These are phyloP conservation scores for Elaphomyces granulatus DNA, from an alignment of 495 filamentous ascomycete species.

Conservation along the genomic window DNA sequence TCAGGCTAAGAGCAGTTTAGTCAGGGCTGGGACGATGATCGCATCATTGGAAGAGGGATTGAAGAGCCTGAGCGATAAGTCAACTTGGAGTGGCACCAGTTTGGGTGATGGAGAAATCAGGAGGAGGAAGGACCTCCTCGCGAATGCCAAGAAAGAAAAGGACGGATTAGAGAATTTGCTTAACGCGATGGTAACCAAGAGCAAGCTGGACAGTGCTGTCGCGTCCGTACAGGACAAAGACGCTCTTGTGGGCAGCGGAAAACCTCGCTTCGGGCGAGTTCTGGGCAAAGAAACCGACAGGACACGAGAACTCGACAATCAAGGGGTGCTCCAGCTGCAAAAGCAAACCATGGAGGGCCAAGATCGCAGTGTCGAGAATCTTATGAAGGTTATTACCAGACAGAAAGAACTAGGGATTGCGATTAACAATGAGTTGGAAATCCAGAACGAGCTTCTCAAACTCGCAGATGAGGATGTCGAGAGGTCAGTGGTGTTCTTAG, in stretches of 20 bases:
- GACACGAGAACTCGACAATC: conserved; percentile 82
- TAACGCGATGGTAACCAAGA: conserved; percentile 52
- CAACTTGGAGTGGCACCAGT: conserved; percentile 21
- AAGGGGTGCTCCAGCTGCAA: conserved; percentile 76
- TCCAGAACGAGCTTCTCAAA: conserved; percentile 71
- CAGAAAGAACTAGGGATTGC: conserved; percentile 77
- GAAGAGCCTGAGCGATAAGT: conserved; percentile 23
- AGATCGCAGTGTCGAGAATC: conserved; percentile 61
- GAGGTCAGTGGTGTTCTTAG: conserved; percentile 24
- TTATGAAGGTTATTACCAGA: conserved; percentile 59
- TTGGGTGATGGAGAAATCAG: conserved; percentile 82
- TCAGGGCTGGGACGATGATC: conserved; percentile 58
- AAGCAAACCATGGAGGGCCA: conserved; percentile 72
- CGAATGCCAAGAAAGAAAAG: conserved; percentile 63
- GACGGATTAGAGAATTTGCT: conserved; percentile 75
- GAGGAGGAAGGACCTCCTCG: conserved; percentile 63
- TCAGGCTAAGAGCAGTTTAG: conserved; percentile 65
- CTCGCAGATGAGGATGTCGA: conserved; percentile 63
- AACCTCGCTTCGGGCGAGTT: conserved; percentile 32
- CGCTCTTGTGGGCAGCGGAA: conserved; percentile 27
- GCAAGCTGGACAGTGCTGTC: conserved; percentile 29
- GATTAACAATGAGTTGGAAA: conserved; percentile 72
- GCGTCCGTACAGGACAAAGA: conserved; percentile 42
- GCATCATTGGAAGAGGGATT: conserved; percentile 57
- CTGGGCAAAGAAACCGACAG: conserved; percentile 79